Conservation (phyloP, 78 protist species). For the slime mould (Dictyostelium discoideum) region DNA sequence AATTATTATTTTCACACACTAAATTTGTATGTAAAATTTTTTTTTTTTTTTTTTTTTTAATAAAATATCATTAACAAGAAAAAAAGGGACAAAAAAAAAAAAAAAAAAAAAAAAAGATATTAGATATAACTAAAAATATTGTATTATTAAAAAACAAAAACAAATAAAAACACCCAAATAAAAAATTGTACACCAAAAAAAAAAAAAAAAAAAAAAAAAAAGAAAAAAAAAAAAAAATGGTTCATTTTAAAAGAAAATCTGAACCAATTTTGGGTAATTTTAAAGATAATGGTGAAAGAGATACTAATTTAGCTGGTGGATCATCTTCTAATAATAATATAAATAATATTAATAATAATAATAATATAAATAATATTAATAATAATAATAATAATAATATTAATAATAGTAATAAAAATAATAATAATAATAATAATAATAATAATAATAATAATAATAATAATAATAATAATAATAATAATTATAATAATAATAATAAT, state of each 20-base stretch:
- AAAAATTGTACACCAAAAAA: too few relatives aligned
- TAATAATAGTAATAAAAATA: background rate
- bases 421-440: background rate
- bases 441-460: too few relatives aligned
- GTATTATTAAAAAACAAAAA: background rate
- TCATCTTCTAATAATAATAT: background rate
- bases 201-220: background rate
- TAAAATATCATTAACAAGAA: background rate
- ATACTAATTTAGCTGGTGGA: background rate
- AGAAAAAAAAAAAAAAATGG: background rate
- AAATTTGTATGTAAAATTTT: background rate
- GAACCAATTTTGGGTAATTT: constrained; percentile 10
- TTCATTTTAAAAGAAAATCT: constrained; percentile 20
- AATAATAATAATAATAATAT: background rate
- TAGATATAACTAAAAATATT: background rate
- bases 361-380: background rate
- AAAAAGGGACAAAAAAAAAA: too few relatives aligned
- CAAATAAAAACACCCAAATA: background rate
- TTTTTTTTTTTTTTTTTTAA: background rate
- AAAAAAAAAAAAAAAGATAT: too few relatives aligned
- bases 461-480: background rate
- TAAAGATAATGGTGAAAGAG: background rate
- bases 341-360: background rate
- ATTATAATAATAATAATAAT: background rate
- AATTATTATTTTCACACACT: background rate